A percentile compares a stretch with the other conserved stretches of the same genome.
Conservation (phyloP, 352 stramenopile genomes). For the Globisporangium heterothallicum region DNA sequence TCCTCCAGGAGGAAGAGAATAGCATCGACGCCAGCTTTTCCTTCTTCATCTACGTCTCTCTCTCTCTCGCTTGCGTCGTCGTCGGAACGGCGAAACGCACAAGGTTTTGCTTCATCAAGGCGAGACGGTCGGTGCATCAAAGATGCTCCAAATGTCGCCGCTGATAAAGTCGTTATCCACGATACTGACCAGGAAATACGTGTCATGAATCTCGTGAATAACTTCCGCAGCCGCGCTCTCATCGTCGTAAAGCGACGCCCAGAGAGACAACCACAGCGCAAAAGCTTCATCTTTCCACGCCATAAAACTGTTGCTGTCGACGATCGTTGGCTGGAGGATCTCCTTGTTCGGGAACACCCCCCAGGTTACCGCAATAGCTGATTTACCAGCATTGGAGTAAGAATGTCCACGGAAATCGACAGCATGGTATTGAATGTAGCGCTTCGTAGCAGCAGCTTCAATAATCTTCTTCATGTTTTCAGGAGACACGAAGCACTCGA, state of each 20-base stretch:
- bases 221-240: constrained; percentile 86
- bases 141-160: constrained; percentile 83
- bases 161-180: constrained; percentile 98
- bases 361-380: constrained; percentile 96
- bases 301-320: constrained; percentile 96
- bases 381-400: constrained; percentile 87
- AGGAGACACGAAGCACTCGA: constrained; percentile 97
- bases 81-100: too few species aligned
- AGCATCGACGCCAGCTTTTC: constrained; percentile 9
- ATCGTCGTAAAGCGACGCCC: constrained; percentile 95
- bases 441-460: constrained; percentile 77
- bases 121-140: constrained; percentile 26
- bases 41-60: constrained; percentile 9
- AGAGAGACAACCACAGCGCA: constrained; percentile 93
- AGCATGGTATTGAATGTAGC: constrained; percentile 87
- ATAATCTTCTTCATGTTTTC: constrained; percentile 90
- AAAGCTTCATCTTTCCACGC: constrained; percentile 97
- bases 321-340: constrained; percentile 96
- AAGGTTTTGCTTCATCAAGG: constrained; percentile 12
- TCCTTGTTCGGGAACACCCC: constrained; percentile 97
- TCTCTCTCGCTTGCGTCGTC: too few species aligned
- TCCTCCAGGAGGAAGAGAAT: constrained; percentile 35
- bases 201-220: constrained; percentile 94
- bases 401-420: constrained; percentile 87
- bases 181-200: constrained; percentile 97